These are phyloP conservation scores for Lactifluus rugatus DNA, from an alignment of 768 basidiomycete genomes.

Conservation along the genomic window DNA sequence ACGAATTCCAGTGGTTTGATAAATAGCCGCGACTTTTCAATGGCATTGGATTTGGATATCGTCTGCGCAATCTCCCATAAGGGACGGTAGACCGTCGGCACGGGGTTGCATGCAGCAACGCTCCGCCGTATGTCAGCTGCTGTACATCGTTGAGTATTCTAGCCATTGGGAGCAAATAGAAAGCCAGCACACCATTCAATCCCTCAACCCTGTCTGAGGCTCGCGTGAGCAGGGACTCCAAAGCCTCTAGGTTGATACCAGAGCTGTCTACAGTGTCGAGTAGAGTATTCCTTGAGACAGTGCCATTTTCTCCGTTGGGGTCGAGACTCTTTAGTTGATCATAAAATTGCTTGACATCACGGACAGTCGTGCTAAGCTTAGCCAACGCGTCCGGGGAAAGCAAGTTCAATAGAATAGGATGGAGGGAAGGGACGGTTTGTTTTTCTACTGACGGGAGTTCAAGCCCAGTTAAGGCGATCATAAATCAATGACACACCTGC, in stretches of 20 bases:
- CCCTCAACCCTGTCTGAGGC: conserved; percentile 26
- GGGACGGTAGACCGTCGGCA: conserved; percentile 33
- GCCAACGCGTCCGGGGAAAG: conserved; percentile 51
- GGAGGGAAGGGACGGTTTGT: neutral
- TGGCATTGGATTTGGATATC: conserved; percentile 38
- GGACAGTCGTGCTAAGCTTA: conserved; percentile 40
- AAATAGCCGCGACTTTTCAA: conserved; percentile 61
- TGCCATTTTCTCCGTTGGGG: conserved; percentile 50
- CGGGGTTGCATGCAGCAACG: conserved; percentile 52
- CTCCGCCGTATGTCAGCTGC: conserved; percentile 42
- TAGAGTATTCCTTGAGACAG: conserved; percentile 53
- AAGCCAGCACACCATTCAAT: conserved; percentile 21
- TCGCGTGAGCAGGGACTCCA: conserved; percentile 40
- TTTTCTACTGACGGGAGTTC: neutral
- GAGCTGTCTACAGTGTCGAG: conserved; percentile 55
- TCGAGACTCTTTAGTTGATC: conserved; percentile 42
- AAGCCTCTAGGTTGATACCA: conserved; percentile 46
- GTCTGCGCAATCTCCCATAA: conserved; percentile 37
- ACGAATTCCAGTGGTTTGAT: conserved; percentile 65
- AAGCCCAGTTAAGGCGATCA: neutral
- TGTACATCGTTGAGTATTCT: conserved; percentile 25
- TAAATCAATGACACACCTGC: neutral
- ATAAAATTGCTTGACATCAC: conserved; percentile 51
- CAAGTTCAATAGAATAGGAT: conserved; percentile 45
- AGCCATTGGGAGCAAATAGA: neutral